A percentile compares a stretch with the other conserved stretches of the same genome.
Conservation (phyloP, 2,329 filamentous ascomycete genomes). For the Fusarium lateritium region DNA sequence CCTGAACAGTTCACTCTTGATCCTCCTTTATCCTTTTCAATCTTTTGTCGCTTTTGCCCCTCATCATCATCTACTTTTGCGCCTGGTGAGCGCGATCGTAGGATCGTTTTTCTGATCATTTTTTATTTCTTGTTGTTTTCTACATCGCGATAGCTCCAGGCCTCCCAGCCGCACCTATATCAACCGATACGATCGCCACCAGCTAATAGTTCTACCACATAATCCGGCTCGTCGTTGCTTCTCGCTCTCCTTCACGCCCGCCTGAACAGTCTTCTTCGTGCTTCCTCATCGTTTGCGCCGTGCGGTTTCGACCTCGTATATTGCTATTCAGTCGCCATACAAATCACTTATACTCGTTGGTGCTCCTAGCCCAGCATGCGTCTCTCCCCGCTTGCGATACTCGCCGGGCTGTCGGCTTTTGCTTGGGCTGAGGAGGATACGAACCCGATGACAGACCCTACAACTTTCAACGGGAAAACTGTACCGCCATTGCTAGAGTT, state of each 20-base stretch:
- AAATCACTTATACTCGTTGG: conserved; percentile 14
- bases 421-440: conserved; percentile 54
- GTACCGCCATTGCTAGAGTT: conserved; percentile 77
- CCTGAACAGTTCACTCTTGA: conserved; percentile 32
- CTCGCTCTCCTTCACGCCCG: conserved; percentile 2
- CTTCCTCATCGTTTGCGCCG: conserved; percentile 5
- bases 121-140: conserved; percentile 23
- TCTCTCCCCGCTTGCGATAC: conserved; percentile 59
- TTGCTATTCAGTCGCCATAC: neutral
- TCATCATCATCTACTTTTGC: conserved; percentile 35
- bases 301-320: neutral
- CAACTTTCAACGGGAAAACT: conserved; percentile 75
- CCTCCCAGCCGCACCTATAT: conserved; percentile 14
- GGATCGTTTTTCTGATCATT: conserved; percentile 29
- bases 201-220: conserved; percentile 34
- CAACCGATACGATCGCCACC: conserved; percentile 37
- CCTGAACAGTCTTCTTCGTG: conserved; percentile 10
- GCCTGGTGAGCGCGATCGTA: conserved; percentile 40
- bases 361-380: conserved; percentile 50
- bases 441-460: conserved; percentile 57
- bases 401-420: conserved; percentile 60
- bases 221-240: conserved; percentile 23
- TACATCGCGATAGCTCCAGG: conserved; percentile 29
- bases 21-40: conserved; percentile 26
- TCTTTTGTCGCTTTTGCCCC: conserved; percentile 29